Evolutionary conservation across 176 grass and related monocot genomes (phyloP).

Genomic region (Aegilops sharonensis): DNA sequence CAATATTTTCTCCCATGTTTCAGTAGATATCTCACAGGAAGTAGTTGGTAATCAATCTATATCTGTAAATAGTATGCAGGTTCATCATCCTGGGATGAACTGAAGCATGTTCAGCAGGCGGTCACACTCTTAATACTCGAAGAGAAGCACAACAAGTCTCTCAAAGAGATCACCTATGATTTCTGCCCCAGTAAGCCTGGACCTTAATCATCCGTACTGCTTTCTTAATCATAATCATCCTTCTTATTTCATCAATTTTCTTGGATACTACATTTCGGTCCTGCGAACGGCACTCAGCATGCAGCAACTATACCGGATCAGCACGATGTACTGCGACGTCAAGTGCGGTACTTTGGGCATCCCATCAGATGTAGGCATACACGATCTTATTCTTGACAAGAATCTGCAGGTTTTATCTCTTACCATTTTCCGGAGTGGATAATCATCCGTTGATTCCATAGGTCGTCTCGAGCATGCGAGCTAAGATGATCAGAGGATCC

Average conservation of each 20-base stretch:
- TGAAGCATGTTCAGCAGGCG: slow-evolving; percentile 67
- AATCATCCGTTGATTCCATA: background rate
- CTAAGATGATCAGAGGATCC: slow-evolving; percentile 45
- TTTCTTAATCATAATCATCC: too few species aligned
- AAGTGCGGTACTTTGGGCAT: slow-evolving; percentile 56
- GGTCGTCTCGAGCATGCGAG: slow-evolving; percentile 50
- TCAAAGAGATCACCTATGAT: slow-evolving; percentile 29
- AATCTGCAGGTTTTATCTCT: background rate
- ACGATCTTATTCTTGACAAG: background rate
- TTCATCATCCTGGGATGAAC: slow-evolving; percentile 54
- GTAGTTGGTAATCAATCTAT: slow-evolving; percentile 16
- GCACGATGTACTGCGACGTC: slow-evolving; percentile 58
- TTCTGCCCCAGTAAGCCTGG: slow-evolving; percentile 21
- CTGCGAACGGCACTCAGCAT: slow-evolving; percentile 42
- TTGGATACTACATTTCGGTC: background rate
- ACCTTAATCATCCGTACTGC: background rate
- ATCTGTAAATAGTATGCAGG: slow-evolving; percentile 58
- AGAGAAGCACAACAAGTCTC: slow-evolving; percentile 47
- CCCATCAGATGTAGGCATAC: slow-evolving; percentile 43
- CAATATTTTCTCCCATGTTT: background rate
- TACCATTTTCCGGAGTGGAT: background rate
- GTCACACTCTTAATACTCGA: slow-evolving; percentile 55
- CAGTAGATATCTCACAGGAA: background rate
- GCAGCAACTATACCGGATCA: slow-evolving; percentile 64
- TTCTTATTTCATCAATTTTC: background rate